Base-by-base conservation (phyloP, 371 early-diverging fungal genomes). In the Apophysomyces ossiformis region DNA sequence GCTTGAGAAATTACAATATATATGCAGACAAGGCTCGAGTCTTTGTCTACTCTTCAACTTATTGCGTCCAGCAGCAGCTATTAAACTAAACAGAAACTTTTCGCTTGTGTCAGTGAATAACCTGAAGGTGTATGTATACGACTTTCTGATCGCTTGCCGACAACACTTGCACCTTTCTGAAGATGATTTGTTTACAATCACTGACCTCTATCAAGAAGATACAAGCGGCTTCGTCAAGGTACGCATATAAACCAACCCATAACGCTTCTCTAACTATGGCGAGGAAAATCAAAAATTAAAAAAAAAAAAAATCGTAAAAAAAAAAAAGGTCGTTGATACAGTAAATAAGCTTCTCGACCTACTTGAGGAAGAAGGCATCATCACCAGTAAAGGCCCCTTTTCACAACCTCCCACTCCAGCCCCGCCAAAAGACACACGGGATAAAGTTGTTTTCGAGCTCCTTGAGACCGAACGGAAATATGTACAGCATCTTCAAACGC, bases 161-260 rank as follows among this genome's bases (percentile, higher is more conserved):
- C 73, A 89, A 11, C 89, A 93, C 66, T 71, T 93, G n/a, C 76
- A 84, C 5, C 78, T 94, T 60, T 56, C 72, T 16, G 91, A 93
- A 44, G 89, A 93, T 44, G 87, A 92, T 61, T 77, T 93, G 44
- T 95, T 96, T 68, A 86, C 93, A 26, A 89, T 96, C 57, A 81
- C 90, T 1, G 96, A 96, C 32, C 77, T 97, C 58, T 94, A 90
- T 69, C 91, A 92, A 69, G 95, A 97, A 68, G 95, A 98, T 74
- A 96, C 96, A 9, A 93, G 93, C 70, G 93, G 92, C 56, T 93
- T 97, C 73, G 92, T 96, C 65, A 97, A 95, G 89, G 97, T 96
- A 79, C 2, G 16, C 16, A n/a, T 37, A 26, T 26, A 26, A 26
- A 26, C 2, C 32, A 26, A 26, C 32, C 2, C 2, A 26, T 26